Base-by-base conservation (phyloP, 176 grass and related monocot species). In the Saccharum spontaneum region DNA sequence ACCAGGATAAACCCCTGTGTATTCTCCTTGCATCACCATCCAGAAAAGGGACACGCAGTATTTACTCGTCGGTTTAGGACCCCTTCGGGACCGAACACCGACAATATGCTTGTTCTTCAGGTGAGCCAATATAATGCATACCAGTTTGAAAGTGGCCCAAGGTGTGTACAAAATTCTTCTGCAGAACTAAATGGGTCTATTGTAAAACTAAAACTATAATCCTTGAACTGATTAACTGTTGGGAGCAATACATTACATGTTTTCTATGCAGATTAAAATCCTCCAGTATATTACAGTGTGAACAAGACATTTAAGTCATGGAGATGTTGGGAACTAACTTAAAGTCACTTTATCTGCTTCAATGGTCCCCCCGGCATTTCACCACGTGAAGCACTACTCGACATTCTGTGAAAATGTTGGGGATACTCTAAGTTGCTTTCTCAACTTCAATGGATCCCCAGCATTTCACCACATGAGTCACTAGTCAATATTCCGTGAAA, bases 401-500 rank as follows among this genome's bases (percentile, higher is more conserved):
- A 83, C 86, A 82, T 95, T 94, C 65, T 93, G 84, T n/a, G 22
- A 38, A n/a, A 49, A 61, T 30, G 38, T 49, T 33, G 41, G 24
- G 37, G 34, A 18, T 61, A 43, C 34, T n/a, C 4, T 28, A 9
- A n/a, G 8, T 36, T 7, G 24, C 49, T 87, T 80, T 10, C 20
- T 80, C 34, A 64, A 50, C 63, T 65, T 70, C 54, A 71, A 72
- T 77, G 41, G 48, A 52, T 23, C 1, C 4, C 41, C 31, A 16
- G 41, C 8, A 46, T 73, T 85, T 65, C 62, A 65, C 26, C 26
- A 10, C 28, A 64, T 65, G 81, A 78, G 33, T 36, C 68, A 75
- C 84, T 91, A 99, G 77, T 96, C 94, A 8, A 86, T 88, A 78
- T 96, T 94, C 66, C 97, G 84, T 69, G 93, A 99, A 67, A 94